These are phyloP conservation scores for Funneliformis geosporum DNA, from an alignment of 192 early-diverging fungal species.

Conservation along the genomic window DNA sequence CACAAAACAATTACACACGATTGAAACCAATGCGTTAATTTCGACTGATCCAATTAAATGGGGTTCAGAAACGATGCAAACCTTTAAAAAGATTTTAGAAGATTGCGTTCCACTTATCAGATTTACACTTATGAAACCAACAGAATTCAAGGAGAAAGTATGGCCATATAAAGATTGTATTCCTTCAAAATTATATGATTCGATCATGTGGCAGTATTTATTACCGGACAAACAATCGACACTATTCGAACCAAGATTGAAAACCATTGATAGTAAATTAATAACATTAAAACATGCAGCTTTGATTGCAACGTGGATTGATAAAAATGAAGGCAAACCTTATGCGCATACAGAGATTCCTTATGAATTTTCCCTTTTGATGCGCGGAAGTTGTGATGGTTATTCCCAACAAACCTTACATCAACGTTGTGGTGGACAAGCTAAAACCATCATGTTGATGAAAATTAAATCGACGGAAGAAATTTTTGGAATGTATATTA, in stretches of 20 bases:
- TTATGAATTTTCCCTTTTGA: conserved; percentile 23
- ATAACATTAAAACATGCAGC: conserved; percentile 23
- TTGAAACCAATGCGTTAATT: not conserved
- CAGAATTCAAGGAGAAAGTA: conserved; percentile 22
- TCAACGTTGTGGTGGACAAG: not conserved
- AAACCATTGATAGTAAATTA: conserved; percentile 14
- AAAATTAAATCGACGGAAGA: not conserved
- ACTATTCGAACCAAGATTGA: not conserved
- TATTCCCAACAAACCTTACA: conserved; percentile 9
- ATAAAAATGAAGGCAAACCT: not conserved
- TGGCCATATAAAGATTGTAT: conserved; percentile 25
- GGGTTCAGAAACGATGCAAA: not conserved
- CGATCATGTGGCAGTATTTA: conserved; percentile 13
- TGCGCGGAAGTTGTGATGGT: conserved; percentile 19
- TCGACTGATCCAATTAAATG: not conserved
- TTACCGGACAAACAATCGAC: not conserved
- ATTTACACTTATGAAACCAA: conserved; percentile 10
- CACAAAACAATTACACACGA: not conserved
- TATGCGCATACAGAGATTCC: not conserved
- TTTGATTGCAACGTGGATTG: conserved; percentile 24
- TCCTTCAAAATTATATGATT: not conserved
- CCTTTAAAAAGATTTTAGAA: conserved; percentile 11
- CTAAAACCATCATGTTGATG: conserved; percentile 3
- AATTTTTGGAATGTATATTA: conserved; percentile 26
- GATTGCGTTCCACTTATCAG: conserved; percentile 20